Evolutionary conservation across 108 stramenopile species (phyloP).

Genomic region (Discostella pseudostelligera): DNA sequence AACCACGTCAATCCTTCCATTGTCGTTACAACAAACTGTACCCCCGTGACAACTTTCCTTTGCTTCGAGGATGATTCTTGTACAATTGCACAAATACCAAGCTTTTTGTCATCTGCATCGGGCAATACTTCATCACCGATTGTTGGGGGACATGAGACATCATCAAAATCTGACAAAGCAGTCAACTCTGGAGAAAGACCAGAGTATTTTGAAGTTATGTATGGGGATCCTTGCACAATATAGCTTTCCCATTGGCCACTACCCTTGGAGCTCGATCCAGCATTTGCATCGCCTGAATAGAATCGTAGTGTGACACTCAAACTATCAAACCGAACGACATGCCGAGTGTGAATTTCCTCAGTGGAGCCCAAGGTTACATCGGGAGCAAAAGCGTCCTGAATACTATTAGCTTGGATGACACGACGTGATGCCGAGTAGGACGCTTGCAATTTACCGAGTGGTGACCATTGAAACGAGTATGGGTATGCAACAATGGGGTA

Average conservation of each 20-base stretch:
- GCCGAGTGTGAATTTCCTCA: conserved; percentile 51
- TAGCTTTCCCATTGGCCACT: conserved; percentile 64
- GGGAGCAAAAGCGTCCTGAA: conserved; percentile 67
- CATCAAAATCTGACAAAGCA: conserved; percentile 64
- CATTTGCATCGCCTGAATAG: conserved; percentile 23
- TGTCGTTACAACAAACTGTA: conserved; percentile 73
- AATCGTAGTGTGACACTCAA: conserved; percentile 76
- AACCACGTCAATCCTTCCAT: conserved; percentile 71
- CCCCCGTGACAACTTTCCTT: conserved; percentile 54
- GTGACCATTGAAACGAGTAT: conserved; percentile 79
- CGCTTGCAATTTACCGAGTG: conserved; percentile 53
- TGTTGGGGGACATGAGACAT: conserved; percentile 58
- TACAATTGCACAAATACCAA: conserved; percentile 39
- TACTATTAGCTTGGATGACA: conserved; percentile 29
- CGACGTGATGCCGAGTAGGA: conserved; percentile 77
- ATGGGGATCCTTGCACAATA: conserved; percentile 83
- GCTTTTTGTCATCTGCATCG: conserved; percentile 22
- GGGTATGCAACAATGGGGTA: conserved; percentile 84
- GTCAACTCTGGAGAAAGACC: conserved; percentile 57
- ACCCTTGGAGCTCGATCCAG: not conserved
- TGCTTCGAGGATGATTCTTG: conserved; percentile 25
- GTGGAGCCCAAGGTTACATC: conserved; percentile 60
- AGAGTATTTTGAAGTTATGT: conserved; percentile 61
- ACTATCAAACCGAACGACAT: conserved; percentile 68
- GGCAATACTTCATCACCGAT: conserved; percentile 11